A percentile compares a stretch with the other conserved stretches of the same genome.
Conservation (phyloP, 768 basidiomycete species). For the Amanita jacksonii region DNA sequence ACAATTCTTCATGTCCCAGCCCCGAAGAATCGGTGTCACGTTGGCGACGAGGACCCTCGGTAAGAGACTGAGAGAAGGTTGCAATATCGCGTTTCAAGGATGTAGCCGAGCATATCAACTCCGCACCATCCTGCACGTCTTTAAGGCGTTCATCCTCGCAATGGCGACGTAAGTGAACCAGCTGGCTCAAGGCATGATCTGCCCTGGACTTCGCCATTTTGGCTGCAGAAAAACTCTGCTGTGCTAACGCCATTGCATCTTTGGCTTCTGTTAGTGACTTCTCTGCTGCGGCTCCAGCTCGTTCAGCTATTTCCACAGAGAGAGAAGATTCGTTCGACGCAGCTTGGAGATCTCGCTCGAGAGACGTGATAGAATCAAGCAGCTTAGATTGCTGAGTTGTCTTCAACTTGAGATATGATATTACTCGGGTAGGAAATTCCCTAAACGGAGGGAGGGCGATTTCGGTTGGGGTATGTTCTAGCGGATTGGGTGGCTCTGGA, state of each 20-base stretch:
- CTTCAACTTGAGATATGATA: not conserved
- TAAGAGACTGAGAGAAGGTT: not conserved
- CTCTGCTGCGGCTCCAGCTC: slow-evolving; percentile 20
- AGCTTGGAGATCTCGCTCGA: slow-evolving; percentile 13
- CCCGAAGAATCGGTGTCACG: not conserved
- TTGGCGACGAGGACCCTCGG: not conserved
- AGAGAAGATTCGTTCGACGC: slow-evolving; percentile 17
- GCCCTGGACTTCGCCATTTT: not conserved
- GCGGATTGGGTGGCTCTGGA: not conserved
- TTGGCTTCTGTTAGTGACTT: slow-evolving; percentile 20
- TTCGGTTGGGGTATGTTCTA: not conserved
- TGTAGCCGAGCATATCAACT: slow-evolving; percentile 1
- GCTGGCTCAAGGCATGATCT: not conserved
- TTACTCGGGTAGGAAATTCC: not conserved
- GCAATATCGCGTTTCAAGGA: not conserved
- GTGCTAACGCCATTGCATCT: slow-evolving; percentile 14
- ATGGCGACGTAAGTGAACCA: not conserved
- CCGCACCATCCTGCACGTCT: slow-evolving; percentile 13
- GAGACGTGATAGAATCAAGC: not conserved
- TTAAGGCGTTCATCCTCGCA: slow-evolving; percentile 7
- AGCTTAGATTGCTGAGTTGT: not conserved
- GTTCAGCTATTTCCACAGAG: slow-evolving; percentile 17
- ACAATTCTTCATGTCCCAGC: not conserved
- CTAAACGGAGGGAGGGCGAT: not conserved
- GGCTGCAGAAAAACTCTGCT: slow-evolving; percentile 13